phyloP scores from a whole-genome alignment of 2,329 filamentous ascomycete species.

The Exophiala sideris region DNA sequence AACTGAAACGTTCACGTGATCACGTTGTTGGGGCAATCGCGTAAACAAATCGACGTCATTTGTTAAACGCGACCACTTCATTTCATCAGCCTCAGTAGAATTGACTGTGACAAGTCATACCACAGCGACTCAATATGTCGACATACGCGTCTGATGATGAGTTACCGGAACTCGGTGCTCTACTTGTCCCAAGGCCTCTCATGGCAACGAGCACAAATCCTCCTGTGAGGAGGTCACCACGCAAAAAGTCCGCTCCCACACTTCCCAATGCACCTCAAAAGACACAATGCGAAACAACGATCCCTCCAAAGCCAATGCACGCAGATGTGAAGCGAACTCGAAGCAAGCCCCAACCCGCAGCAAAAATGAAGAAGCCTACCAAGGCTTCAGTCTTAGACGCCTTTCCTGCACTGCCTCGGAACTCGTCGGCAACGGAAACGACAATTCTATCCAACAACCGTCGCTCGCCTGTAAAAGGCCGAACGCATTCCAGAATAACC shows the following conservation, averaged over 20 bases:
- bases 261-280: constrained; percentile 2
- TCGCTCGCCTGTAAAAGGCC: constrained; percentile 15
- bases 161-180: constrained; percentile 21
- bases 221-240: constrained; percentile 21
- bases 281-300: background rate
- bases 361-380: background rate
- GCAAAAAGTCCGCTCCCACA: constrained; percentile 15
- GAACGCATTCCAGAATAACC: constrained; percentile 31
- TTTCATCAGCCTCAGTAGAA: too few species aligned
- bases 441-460: constrained; percentile 14
- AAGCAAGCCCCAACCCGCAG: background rate
- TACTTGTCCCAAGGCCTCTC: constrained; percentile 20
- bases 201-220: constrained; percentile 16
- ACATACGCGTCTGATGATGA: constrained; percentile 24
- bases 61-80: too few species aligned
- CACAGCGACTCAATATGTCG: constrained; percentile 3
- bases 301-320: background rate
- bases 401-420: constrained; percentile 7
- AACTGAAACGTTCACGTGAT: too few species aligned
- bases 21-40: too few species aligned
- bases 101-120: too few species aligned
- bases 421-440: constrained; percentile 1
- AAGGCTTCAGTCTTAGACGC: background rate
- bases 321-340: background rate
- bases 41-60: too few species aligned